Percentiles rank a stretch among this genome's conserved stretches.
phyloP scores from a whole-genome alignment of 2,329 filamentous ascomycete species.

The Sarocladium strictum region DNA sequence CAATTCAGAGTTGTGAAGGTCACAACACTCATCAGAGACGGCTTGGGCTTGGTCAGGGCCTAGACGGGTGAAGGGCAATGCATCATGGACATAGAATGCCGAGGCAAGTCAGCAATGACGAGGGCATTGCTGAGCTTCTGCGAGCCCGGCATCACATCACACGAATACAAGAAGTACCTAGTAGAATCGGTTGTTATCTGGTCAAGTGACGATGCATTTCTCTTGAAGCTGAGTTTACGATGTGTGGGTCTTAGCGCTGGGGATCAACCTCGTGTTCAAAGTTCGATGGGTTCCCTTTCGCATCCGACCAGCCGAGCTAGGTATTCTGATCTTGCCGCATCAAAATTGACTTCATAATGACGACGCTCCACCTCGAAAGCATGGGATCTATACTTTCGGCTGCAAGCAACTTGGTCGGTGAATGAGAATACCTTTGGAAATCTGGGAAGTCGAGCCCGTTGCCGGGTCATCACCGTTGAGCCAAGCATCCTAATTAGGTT shows the following conservation, averaged over 20 bases:
- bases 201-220: background rate
- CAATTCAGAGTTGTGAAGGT: too few species aligned
- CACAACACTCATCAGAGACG: too few species aligned
- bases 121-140: background rate
- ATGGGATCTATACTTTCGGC: background rate
- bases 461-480: constrained; percentile 2
- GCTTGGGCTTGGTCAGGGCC: background rate
- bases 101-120: constrained; percentile 4
- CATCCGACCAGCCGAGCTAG: background rate
- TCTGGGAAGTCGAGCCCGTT: background rate
- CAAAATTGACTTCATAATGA: background rate
- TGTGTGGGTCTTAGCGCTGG: background rate
- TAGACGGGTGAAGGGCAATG: background rate
- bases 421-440: background rate
- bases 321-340: too few species aligned
- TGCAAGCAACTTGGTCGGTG: background rate
- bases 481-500: background rate
- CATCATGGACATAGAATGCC: constrained; percentile 6
- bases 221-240: background rate
- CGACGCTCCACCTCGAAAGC: background rate
- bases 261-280: background rate
- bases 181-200: too few species aligned
- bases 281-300: background rate
- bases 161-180: background rate
- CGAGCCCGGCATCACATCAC: too few species aligned